phyloP scores from a whole-genome alignment of 2,329 filamentous ascomycete species.

The Didymosphaeria variabile region DNA sequence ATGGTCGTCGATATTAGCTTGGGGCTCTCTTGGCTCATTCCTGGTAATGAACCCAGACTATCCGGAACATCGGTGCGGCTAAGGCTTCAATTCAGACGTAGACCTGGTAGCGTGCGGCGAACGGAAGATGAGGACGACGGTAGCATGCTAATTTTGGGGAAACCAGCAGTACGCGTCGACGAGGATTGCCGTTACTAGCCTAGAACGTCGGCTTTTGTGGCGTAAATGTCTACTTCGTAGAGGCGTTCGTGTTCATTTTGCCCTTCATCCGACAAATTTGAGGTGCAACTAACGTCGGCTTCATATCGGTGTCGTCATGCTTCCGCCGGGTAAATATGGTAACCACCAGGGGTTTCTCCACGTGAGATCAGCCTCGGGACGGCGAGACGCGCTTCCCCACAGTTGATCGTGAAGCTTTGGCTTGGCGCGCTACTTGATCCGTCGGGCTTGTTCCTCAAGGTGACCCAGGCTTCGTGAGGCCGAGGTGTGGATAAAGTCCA shows the following conservation, averaged over 20 bases:
- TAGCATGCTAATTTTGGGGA: constrained; percentile 3
- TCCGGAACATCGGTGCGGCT: constrained; percentile 26
- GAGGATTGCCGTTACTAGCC: not conserved
- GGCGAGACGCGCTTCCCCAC: constrained; percentile 9
- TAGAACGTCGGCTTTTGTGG: not conserved
- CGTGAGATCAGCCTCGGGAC: constrained; percentile 18
- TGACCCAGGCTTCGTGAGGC: not conserved
- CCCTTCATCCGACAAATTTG: constrained; percentile 31
- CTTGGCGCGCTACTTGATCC: not conserved
- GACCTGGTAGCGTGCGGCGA: constrained; percentile 1
- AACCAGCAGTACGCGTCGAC: not conserved
- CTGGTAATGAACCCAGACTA: constrained; percentile 34
- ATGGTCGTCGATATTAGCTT: constrained; percentile 21
- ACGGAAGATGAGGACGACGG: not conserved
- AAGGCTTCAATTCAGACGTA: constrained; percentile 3
- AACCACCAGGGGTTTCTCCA: constrained; percentile 8
- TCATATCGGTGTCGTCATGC: constrained; percentile 21
- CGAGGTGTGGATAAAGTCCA: not conserved
- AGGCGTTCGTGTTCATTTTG: not conserved
- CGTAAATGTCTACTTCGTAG: not conserved
- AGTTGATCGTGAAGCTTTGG: not conserved
- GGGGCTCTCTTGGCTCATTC: constrained; percentile 40
- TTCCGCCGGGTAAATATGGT: constrained; percentile 37
- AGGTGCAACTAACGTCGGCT: constrained; percentile 15
- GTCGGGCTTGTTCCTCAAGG: not conserved